Base-by-base conservation (phyloP, 768 basidiomycete species). In the Cystoderma amianthinum region DNA sequence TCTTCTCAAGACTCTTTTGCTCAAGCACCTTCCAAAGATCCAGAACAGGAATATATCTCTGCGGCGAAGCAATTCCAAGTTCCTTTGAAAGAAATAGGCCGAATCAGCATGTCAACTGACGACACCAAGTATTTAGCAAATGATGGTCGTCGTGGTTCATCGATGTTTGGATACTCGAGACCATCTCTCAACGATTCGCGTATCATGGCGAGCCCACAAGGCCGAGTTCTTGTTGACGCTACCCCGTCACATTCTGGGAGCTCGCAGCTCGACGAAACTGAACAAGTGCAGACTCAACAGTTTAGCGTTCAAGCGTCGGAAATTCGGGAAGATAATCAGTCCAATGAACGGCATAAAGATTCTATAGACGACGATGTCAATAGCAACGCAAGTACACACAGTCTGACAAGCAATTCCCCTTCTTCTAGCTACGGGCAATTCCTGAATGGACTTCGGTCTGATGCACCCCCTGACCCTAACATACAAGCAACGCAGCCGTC, bases 1-100 rank as follows among this genome's bases (percentile, higher is more conserved):
- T 54, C 57, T 6, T 80, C 80, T 3, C 70, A 76, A 54, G 82
- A 84, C 54, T 85, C 83, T 2, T 82, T 85, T 44, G 79, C 69
- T 30, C 74, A 68, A 23, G 64, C 66, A 24, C 46, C 68, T n/a
- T 65, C 71, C 1, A 65, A 68, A 25, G 71, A 80, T 44, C 68
- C 67, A 6, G 68, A 69, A 20, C 63, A 68, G 39, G 58, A 55
- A 19, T 74, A 68, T 46, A 47, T 81, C 3, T 67, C 72, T 11
- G 55, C 58, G 12, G 58, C 70, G 2, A 73, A 70, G 46, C 64
- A 70, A 38, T 80, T 85, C 39, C 55, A 71, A 32, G 58, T 77
- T 15, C 84, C 83, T 40, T 59, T 85, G 35, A 73, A 75, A 21
- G 72, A 80, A 47, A 64, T 82, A 13, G 74, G 62, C 33, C 18